Base-by-base conservation (phyloP, 768 basidiomycete genomes). In the Gloeopeniophorella convolvens region DNA sequence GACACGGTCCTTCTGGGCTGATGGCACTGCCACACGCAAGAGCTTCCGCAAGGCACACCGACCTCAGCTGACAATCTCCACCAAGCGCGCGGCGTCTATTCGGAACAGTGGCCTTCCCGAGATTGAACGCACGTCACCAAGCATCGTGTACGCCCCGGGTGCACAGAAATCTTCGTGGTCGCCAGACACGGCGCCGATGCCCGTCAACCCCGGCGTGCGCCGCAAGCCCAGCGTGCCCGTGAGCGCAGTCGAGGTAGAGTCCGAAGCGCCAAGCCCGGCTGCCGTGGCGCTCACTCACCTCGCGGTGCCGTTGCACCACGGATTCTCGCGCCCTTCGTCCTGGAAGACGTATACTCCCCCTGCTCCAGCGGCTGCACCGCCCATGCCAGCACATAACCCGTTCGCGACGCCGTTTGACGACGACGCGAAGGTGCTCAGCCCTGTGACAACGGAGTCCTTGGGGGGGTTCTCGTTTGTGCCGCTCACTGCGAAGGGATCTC, bases 331-430 rank as follows among this genome's bases (percentile, higher is more conserved):
- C 9, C 20, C 48, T 6, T 21, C 42, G 5, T 28, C 46, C 2
- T 37, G 21, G 40, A 48, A 32, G 39, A 9, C 36, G 40, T 57
- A 16, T 42, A 46, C 30, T 62, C 60, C 59, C 10, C 63, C 63
- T 32, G 54, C 59, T 27, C 73, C 77, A 11, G 67, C 73, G 74
- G 42, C 67, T 72, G 34, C 66, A 74, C 49, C 65, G 69, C 67
- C 20, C 65, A 74, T 58, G 68, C 71, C 16, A 68, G 70, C 52
- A 63, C 70, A 56, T 67, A 64, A 78, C 61, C 86, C 86, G 45
- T 89, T 89, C 61, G 75, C 78, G 50, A 87, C 85, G 43, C 86
- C 87, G 7, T 89, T 89, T 65, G 87, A 89, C 63, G 85, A 87
- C 60, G 83, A 85, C 62, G 56, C 56, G 36, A 34, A 32, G 18